phyloP scores from a whole-genome alignment of 768 basidiomycete genomes.

The Pleurotus sapidus region DNA sequence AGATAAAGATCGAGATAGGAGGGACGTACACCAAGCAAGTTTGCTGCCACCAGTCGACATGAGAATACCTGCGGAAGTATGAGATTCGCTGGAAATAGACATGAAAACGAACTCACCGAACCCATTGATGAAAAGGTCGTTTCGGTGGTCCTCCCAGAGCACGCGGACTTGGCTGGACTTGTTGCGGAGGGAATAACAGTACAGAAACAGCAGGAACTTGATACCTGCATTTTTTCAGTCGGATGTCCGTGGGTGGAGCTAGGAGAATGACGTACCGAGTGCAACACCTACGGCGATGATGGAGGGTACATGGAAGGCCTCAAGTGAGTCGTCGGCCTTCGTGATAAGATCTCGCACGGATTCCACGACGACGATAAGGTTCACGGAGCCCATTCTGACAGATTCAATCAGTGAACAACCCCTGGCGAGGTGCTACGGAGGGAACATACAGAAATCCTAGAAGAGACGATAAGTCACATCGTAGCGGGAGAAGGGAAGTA shows the following conservation, averaged over 20 bases:
- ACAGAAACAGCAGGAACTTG: conserved; percentile 83
- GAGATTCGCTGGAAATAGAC: background rate
- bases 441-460: conserved; percentile 44
- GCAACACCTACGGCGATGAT: conserved; percentile 81
- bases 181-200: conserved; percentile 74
- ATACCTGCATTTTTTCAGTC: conserved; percentile 42
- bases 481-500: background rate
- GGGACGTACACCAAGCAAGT: conserved; percentile 70
- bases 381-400: conserved; percentile 83
- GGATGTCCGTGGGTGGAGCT: background rate
- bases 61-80: conserved; percentile 52
- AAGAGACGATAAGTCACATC: background rate
- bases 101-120: conserved; percentile 41
- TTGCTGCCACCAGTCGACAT: conserved; percentile 83
- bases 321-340: conserved; percentile 47
- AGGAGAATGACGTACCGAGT: conserved; percentile 47
- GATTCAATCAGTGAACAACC: background rate
- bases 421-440: background rate
- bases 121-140: conserved; percentile 82
- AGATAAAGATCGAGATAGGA: conserved; percentile 6
- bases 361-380: conserved; percentile 87
- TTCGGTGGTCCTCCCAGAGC: conserved; percentile 94
- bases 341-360: conserved; percentile 67
- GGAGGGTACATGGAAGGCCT: conserved; percentile 73
- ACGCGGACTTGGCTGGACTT: conserved; percentile 88